A percentile compares a stretch with the other conserved stretches of the same genome.
These are phyloP conservation scores for Aspergillus puulaauensis DNA, from an alignment of 2,329 filamentous ascomycete species.

Conservation along the genomic window DNA sequence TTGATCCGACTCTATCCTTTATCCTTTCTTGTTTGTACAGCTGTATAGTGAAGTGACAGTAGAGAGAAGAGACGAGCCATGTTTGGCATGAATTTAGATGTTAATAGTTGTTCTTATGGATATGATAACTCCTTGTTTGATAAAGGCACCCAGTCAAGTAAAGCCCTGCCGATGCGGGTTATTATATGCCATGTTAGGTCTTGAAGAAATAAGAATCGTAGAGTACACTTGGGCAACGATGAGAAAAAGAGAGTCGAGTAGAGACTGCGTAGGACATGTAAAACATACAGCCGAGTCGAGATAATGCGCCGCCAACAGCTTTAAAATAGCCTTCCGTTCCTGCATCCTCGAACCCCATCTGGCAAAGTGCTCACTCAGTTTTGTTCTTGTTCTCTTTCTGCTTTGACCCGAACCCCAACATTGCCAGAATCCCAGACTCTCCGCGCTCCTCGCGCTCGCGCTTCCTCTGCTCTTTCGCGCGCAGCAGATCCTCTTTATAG, in stretches of 20 bases:
- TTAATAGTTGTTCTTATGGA: neutral
- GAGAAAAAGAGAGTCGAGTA: no score
- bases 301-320: no score
- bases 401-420: slow-evolving; percentile 14
- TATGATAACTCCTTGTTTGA: no score
- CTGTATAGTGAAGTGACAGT: slow-evolving; percentile 24
- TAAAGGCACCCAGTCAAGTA: no score
- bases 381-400: slow-evolving; percentile 15
- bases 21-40: slow-evolving; percentile 20
- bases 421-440: slow-evolving; percentile 11
- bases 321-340: neutral
- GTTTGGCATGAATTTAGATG: slow-evolving; percentile 9
- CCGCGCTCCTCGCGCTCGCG: slow-evolving; percentile 21
- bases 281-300: neutral
- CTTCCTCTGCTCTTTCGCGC: slow-evolving; percentile 28
- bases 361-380: slow-evolving; percentile 11
- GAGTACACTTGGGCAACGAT: no score
- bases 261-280: no score
- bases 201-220: no score
- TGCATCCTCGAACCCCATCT: neutral
- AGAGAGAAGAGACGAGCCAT: slow-evolving; percentile 11
- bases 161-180: no score
- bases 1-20: slow-evolving; percentile 12
- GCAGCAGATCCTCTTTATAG: slow-evolving; percentile 30
- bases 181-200: no score